A percentile compares a stretch with the other conserved stretches of the same genome.
Evolutionary conservation across 2,329 filamentous ascomycete species (phyloP).

Genomic region (Emergomyces africanus): DNA sequence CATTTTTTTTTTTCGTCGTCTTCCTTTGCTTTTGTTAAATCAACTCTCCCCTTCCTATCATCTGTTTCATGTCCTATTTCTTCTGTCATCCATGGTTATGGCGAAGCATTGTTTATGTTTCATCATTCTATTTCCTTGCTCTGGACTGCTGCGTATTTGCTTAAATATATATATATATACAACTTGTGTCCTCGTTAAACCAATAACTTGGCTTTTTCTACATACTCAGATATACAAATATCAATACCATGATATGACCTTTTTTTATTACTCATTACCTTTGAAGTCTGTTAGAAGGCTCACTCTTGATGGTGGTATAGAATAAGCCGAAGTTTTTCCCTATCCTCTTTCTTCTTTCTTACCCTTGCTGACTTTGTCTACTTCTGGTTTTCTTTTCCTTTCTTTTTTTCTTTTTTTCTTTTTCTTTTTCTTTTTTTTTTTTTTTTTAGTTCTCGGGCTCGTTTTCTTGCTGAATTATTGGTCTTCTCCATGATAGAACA

Average conservation of each 20-base stretch:
- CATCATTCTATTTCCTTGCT: neutral
- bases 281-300: neutral
- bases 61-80: neutral
- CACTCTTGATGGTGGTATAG: neutral
- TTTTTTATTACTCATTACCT: neutral
- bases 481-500: no score
- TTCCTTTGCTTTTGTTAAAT: neutral
- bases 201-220: neutral
- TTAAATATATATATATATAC: neutral
- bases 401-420: no score
- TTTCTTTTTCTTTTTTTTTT: no score
- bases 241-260: neutral
- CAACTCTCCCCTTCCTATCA: neutral
- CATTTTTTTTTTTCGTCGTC: no score
- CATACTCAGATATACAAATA: neutral
- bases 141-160: neutral
- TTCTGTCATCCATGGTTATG: neutral
- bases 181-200: neutral
- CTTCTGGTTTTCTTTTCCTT: no score
- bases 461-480: no score
- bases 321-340: no score
- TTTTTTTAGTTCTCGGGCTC: no score
- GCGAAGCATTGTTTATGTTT: neutral
- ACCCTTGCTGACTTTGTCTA: no score
- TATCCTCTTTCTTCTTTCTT: no score